Conservation (phyloP, 768 basidiomycete species). For the Sporobolomyces roseus region DNA sequence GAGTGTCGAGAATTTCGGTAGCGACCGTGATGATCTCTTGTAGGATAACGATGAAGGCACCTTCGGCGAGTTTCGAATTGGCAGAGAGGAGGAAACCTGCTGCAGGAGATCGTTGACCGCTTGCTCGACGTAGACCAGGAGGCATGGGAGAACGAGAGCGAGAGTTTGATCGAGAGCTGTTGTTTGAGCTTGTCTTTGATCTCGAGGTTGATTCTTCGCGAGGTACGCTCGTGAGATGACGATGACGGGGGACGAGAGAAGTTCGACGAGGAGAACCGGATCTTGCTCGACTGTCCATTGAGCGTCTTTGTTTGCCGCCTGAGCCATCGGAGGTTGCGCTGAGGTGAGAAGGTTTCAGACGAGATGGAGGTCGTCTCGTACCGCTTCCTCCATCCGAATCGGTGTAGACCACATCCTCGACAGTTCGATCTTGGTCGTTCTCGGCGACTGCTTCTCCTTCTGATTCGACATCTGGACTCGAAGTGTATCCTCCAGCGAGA, state of each 20-base stretch:
- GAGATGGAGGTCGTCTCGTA: constrained; percentile 31
- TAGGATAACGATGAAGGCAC: constrained; percentile 40
- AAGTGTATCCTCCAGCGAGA: constrained; percentile 17
- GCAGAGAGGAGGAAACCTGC: not conserved
- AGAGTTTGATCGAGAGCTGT: constrained; percentile 78
- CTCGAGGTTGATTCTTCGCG: constrained; percentile 16
- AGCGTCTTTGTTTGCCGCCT: not conserved
- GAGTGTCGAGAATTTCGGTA: constrained; percentile 88
- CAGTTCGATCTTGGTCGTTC: no score
- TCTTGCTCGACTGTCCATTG: no score
- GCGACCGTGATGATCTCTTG: constrained; percentile 77
- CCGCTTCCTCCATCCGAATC: constrained; percentile 36
- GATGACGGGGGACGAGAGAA: constrained; percentile 27
- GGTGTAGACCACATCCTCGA: no score
- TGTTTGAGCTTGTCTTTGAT: constrained; percentile 23
- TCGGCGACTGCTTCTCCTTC: constrained; percentile 34
- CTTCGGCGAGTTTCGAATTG: constrained; percentile 21
- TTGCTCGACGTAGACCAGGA: constrained; percentile 10
- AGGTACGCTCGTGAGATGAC: constrained; percentile 36
- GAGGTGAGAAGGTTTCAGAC: constrained; percentile 9
- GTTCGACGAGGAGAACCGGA: constrained; percentile 29
- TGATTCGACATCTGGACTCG: constrained; percentile 24
- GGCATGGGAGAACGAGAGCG: constrained; percentile 78
- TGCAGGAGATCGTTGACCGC: constrained; percentile 30
- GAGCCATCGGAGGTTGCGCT: not conserved